Evolutionary conservation across 768 basidiomycete genomes (phyloP), one percentile per base, ranked within the genome.

Genomic region (Russula vinacea): DNA sequence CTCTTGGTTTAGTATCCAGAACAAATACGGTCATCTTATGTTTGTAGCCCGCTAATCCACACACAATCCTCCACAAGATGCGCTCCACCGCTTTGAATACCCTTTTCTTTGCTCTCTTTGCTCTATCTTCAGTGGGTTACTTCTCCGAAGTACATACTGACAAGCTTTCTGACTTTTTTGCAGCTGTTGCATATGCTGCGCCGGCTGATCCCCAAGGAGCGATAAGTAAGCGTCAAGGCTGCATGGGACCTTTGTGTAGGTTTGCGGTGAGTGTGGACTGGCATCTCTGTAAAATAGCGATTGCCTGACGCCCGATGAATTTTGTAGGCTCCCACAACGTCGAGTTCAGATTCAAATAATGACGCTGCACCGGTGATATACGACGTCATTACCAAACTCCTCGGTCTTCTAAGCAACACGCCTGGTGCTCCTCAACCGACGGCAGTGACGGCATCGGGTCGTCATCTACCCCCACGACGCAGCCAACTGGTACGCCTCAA

Each of bases 181-280:
- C 17, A 57, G 62, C 26, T 11, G 11, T 37, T 19, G 62, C 14
- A 3, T 53, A 22, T 47, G 62, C 62, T 24, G 42, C 42, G 33
- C 56, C 42, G n/a, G n/a, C n/a, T 53, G 7, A 14, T 22, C 22
- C 32, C n/a, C 22, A 40, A 35, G 32, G 40, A 26, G 50, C 32
- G 17, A 3, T 22, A 32, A 42, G 22, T 5, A 33, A 52, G 24
- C 39, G 44, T 8, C 19, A 37, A 17, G 29, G 29, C 29, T 62
- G 62, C 47, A n/a, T 1, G 9, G 33, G 19, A 17, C n/a, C n/a
- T n/a, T n/a, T n/a, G n/a, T 22, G 3, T 13, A 14, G 40, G 29
- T 29, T 4, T 4, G 32, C 0, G 6, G 62, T 63, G 56, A 63
- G 50, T 52, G 29, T 29, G 29, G 29, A 5, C 29, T 5, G 14